phyloP scores from a whole-genome alignment of 2,329 filamentous ascomycete genomes.

The Clonostachys rhizophaga region DNA sequence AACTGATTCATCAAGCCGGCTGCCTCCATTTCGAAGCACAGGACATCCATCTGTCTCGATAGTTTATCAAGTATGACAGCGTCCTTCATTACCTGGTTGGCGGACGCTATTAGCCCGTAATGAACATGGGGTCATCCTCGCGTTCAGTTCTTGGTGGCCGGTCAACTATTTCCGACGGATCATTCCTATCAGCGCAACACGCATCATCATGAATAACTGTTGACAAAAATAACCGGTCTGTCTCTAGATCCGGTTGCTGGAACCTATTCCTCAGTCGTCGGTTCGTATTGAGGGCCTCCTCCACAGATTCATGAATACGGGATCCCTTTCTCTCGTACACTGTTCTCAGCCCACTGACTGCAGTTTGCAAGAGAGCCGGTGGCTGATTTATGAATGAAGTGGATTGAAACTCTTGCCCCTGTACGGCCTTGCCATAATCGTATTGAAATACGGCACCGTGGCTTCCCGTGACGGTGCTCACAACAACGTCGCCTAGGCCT shows the following conservation, averaged over 20 bases:
- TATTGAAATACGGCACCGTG: conserved; percentile 4
- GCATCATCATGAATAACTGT: background rate
- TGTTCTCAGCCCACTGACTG: background rate
- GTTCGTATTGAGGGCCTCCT: background rate
- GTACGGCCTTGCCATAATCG: conserved; percentile 5
- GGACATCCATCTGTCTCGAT: conserved; percentile 13
- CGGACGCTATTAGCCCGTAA: conserved; percentile 23
- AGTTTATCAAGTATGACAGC: conserved; percentile 20
- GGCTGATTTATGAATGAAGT: conserved; percentile 2
- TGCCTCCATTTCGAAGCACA: conserved; percentile 2
- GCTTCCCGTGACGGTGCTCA: conserved; percentile 3
- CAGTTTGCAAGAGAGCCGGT: background rate
- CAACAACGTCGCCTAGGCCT: conserved; percentile 19
- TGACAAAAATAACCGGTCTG: background rate
- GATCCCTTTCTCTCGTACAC: background rate
- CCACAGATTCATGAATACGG: background rate
- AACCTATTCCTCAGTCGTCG: background rate
- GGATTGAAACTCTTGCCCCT: conserved; percentile 2
- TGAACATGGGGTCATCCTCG: conserved; percentile 13
- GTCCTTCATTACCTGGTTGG: conserved; percentile 10
- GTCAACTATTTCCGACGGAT: conserved; percentile 24
- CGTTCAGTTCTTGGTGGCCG: conserved; percentile 19
- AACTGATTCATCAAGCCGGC: conserved; percentile 15
- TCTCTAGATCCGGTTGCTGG: background rate
- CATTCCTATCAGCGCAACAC: background rate